Base-by-base conservation (phyloP, 2,329 filamentous ascomycete genomes). In the Cytospora piceae region DNA sequence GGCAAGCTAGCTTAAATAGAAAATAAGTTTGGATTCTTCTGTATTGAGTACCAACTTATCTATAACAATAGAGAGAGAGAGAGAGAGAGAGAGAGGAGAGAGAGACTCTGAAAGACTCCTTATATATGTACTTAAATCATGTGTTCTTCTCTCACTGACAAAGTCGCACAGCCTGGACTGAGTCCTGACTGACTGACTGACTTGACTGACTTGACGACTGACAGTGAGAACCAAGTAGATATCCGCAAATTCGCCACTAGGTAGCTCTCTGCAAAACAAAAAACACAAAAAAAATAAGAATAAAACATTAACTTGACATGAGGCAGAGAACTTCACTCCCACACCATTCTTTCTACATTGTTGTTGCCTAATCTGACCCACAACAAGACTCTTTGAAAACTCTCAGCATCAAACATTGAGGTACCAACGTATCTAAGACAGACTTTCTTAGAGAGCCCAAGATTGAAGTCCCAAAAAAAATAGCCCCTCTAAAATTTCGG, bases 401-500 rank as follows among this genome's bases (percentile, higher is more conserved):
- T 42, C 20, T 42, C 39, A 42, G 39, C 6, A 42, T 20, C 39
- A 42, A 15, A n/a, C 6, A 17, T 42, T 42, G 20, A 42, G 20
- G 12, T 14, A 20, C 17, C 4, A 37, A 20, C n/a, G n/a, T n/a
- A n/a, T n/a, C 4, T 42, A 8, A 37, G 12, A 20, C 39, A 34
- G 32, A 2, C 5, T 42, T n/a, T 15, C 17, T n/a, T 9, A 15
- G 12, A 37, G 9, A 15, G 34, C 11, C 20, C 37, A 15, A 15
- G 3, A 5, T 39, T 39, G 42, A 46, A 22, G 20, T n/a, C 20
- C 22, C 20, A 17, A 37, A 37, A 24, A 24, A 53, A 56, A 34
- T 39, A 12, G 52, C 58, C 46, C n/a, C 29, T 54, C 53, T 49
- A 57, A 63, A 27, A 22, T 52, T n/a, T 63, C 60, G 53, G 60